phyloP scores from a whole-genome alignment of 345 rosid genomes.

The Rhodamnia argentea region DNA sequence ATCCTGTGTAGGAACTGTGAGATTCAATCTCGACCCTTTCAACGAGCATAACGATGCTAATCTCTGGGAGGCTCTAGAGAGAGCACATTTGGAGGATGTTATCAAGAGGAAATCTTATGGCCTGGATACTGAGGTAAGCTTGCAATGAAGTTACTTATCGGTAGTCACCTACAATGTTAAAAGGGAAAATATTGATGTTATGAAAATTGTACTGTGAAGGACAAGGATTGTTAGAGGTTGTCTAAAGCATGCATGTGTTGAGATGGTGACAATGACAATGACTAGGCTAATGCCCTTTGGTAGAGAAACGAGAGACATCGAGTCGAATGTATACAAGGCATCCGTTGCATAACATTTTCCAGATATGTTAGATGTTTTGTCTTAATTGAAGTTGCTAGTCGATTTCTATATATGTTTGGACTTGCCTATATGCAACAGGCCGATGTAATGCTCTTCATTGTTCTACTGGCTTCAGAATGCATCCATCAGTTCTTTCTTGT shows the following conservation, averaged over 20 bases:
- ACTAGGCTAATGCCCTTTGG: neutral
- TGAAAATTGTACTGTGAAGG: neutral
- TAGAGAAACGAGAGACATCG: neutral
- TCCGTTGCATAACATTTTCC: neutral
- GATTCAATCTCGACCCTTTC: conserved; percentile 92
- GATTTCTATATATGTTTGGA: neutral
- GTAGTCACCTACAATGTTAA: neutral
- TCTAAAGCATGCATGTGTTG: neutral
- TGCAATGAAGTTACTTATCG: neutral
- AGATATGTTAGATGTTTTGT: neutral
- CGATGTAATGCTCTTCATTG: neutral
- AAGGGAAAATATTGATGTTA: neutral
- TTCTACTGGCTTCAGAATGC: neutral
- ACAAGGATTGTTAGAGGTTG: neutral
- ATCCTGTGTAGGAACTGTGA: conserved; percentile 54
- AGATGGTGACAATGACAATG: neutral
- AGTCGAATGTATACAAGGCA: neutral
- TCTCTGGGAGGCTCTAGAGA: conserved; percentile 88
- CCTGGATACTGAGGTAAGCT: conserved; percentile 65
- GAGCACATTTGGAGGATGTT: conserved; percentile 80
- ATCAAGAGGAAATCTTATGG: conserved; percentile 58
- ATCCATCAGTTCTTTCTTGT: neutral
- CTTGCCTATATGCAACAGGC: neutral
- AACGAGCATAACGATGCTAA: conserved; percentile 81
- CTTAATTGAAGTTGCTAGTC: neutral